phyloP scores from a whole-genome alignment of 23 red algal species.

The Gracilaria gracilis region DNA sequence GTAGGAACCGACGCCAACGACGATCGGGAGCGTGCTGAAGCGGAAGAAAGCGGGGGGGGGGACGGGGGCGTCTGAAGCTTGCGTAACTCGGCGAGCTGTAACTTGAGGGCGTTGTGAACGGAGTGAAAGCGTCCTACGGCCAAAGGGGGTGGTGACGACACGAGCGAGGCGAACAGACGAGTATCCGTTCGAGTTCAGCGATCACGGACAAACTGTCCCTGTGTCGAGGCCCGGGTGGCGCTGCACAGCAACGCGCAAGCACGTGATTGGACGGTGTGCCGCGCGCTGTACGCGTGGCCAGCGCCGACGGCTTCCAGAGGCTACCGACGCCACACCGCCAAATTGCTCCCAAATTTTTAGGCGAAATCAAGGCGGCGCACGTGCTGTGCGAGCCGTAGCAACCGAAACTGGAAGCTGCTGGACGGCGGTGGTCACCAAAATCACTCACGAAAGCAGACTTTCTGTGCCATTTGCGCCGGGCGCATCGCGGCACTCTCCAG shows the following conservation, averaged over 20 bases:
- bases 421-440: not conserved
- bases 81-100: conserved; percentile 46
- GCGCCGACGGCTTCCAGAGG: not conserved
- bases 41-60: not conserved
- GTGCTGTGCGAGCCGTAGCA: not conserved
- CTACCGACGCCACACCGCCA: not conserved
- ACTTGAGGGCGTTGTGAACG: conserved; percentile 9
- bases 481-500: too few species aligned
- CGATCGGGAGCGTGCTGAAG: conserved; percentile 38
- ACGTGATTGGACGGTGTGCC: conserved; percentile 4
- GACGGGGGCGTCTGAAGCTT: conserved; percentile 37
- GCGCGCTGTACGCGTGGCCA: not conserved
- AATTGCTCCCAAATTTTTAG: not conserved
- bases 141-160: conserved; percentile 12
- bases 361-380: not conserved
- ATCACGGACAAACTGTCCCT: conserved; percentile 48
- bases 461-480: too few species aligned
- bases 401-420: not conserved
- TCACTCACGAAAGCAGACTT: too few species aligned
- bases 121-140: conserved; percentile 26
- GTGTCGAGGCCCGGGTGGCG: not conserved
- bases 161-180: conserved; percentile 6
- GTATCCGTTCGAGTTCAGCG: conserved; percentile 30
- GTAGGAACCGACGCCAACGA: conserved; percentile 3
- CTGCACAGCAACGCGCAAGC: not conserved